These are phyloP conservation scores for Coemansia sp. DNA, from an alignment of 192 early-diverging fungal species.

Conservation along the genomic window DNA sequence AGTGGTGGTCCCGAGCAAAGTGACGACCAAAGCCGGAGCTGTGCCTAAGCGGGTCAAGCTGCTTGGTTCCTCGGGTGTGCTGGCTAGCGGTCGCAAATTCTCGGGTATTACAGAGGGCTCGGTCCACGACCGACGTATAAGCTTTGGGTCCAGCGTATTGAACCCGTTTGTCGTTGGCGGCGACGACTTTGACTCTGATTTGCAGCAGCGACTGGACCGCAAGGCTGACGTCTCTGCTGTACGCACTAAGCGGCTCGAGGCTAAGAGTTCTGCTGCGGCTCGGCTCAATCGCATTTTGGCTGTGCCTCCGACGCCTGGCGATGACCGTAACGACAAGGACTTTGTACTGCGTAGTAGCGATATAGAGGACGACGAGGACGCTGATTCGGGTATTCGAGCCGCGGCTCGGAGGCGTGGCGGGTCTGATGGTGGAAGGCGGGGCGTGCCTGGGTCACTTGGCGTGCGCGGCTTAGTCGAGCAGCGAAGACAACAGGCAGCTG, in stretches of 20 bases:
- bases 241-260: conserved; percentile 22
- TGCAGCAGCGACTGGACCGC: conserved; percentile 31
- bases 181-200: conserved; percentile 41
- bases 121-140: conserved; percentile 51
- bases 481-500: conserved; percentile 12
- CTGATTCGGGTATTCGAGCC: neutral
- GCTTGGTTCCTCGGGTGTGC: conserved; percentile 16
- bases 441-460: conserved; percentile 34
- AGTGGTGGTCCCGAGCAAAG: neutral
- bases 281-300: conserved; percentile 26
- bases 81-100: neutral
- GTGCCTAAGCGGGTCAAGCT: conserved; percentile 22
- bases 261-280: conserved; percentile 43
- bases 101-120: conserved; percentile 41
- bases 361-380: conserved; percentile 8
- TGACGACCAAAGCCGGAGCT: neutral
- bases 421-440: neutral
- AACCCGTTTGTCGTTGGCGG: conserved; percentile 51
- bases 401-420: neutral
- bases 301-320: conserved; percentile 37
- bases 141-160: conserved; percentile 38
- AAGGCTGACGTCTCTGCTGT: conserved; percentile 7
- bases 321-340: conserved; percentile 38
- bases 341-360: conserved; percentile 30
- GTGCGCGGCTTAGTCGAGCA: conserved; percentile 46